Conservation (phyloP, 2,329 filamentous ascomycete genomes). For the Exophiala dermatitidis region DNA sequence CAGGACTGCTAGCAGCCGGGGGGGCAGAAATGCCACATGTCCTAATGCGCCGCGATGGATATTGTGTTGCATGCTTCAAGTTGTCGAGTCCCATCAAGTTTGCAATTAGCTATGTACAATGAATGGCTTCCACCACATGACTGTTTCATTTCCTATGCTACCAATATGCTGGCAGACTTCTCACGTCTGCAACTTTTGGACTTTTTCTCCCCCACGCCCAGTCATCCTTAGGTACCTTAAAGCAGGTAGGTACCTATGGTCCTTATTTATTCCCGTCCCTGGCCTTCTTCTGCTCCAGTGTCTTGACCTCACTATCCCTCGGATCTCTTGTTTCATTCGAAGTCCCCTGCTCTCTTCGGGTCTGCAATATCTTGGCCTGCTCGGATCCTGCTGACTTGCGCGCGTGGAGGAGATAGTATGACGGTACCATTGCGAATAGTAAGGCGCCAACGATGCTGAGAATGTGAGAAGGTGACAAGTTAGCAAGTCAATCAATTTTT, state of each 20-base stretch:
- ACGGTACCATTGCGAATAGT: slow-evolving; percentile 4
- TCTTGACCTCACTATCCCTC: slow-evolving; percentile 18
- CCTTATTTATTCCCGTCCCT: background rate
- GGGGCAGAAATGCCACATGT: no score
- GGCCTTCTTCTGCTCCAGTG: slow-evolving; percentile 16
- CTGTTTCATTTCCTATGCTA: no score
- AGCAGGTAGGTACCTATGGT: background rate
- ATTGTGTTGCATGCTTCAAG: no score
- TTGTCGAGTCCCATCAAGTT: no score
- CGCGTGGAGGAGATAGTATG: slow-evolving; percentile 19
- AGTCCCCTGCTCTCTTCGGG: slow-evolving; percentile 4
- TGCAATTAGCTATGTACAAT: no score
- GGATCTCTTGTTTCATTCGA: slow-evolving; percentile 15
- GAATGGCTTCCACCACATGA: no score
- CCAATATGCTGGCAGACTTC: no score
- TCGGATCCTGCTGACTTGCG: slow-evolving; percentile 8
- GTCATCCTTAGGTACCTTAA: no score
- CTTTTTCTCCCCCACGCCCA: no score
- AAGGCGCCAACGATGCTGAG: slow-evolving; percentile 1
- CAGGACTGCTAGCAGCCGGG: no score
- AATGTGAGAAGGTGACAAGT: background rate
- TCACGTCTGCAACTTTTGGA: no score
- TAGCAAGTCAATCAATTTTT: background rate
- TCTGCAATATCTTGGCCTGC: slow-evolving; percentile 6
- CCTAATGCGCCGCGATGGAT: no score